Conservation (phyloP, 139 green algal genomes). For the Chlamydomonas urium region DNA sequence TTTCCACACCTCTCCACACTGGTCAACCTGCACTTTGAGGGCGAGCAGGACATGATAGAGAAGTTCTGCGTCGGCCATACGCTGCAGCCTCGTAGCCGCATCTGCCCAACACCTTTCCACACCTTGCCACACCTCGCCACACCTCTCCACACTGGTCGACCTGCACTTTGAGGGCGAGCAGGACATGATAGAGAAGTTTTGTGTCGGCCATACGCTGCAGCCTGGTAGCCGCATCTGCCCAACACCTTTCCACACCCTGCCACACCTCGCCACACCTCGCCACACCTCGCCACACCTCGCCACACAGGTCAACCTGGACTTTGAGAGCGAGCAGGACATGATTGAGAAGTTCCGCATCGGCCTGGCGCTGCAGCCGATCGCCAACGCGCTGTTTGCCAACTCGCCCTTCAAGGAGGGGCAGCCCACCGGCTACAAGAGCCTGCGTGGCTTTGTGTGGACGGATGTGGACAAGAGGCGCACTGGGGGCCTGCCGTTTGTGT, state of each 20-base stretch:
- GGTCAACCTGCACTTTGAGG: slow-evolving; percentile 97
- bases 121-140: background rate
- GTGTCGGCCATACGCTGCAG: too few relatives aligned
- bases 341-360: slow-evolving; percentile 93
- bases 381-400: slow-evolving; percentile 96
- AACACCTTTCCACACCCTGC: background rate
- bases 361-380: slow-evolving; percentile 95
- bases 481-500: slow-evolving; percentile 94
- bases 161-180: slow-evolving; percentile 92
- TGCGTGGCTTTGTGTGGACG: slow-evolving; percentile 84
- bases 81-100: too few relatives aligned
- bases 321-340: slow-evolving; percentile 94
- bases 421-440: slow-evolving; percentile 67
- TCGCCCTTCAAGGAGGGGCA: slow-evolving; percentile 94
- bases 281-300: too few relatives aligned
- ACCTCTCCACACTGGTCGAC: slow-evolving; percentile 50
- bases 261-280: too few relatives aligned
- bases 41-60: slow-evolving; percentile 92
- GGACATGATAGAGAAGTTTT: slow-evolving; percentile 98
- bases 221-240: too few relatives aligned
- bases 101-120: background rate
- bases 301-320: slow-evolving; percentile 93
- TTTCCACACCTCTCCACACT: too few relatives aligned
- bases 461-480: slow-evolving; percentile 85
- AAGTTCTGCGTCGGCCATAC: too few relatives aligned